A percentile compares a stretch with the other conserved stretches of the same genome.
phyloP scores from a whole-genome alignment of 805 yeast species.

The Myxozyma udenii region DNA sequence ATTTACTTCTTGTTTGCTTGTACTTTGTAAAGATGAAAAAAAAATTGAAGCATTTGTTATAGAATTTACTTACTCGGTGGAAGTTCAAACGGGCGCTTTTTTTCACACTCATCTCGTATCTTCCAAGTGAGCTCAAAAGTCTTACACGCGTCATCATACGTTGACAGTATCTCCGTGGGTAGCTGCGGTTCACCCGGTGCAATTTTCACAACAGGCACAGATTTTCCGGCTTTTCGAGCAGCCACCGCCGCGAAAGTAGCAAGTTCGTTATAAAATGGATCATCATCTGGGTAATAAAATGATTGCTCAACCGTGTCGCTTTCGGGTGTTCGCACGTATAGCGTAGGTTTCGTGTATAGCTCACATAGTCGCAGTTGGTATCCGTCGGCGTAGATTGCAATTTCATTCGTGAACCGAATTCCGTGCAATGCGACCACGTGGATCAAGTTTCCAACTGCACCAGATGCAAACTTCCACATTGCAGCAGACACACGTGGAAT shows the following conservation, averaged over 20 bases:
- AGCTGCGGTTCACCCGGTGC: constrained; percentile 3
- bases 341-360: constrained; percentile 24
- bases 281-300: constrained; percentile 24
- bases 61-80: neutral
- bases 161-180: constrained; percentile 12
- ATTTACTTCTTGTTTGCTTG: too few relatives aligned
- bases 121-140: constrained; percentile 27
- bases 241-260: constrained; percentile 18
- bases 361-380: constrained; percentile 28
- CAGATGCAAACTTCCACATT: constrained; percentile 26
- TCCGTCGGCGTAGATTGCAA: constrained; percentile 29
- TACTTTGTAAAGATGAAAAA: too few relatives aligned
- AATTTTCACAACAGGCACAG: neutral
- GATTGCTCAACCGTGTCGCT: constrained; percentile 16
- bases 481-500: constrained; percentile 29
- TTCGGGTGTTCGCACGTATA: constrained; percentile 27
- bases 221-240: constrained; percentile 6
- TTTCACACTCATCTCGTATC: constrained; percentile 23
- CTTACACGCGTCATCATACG: constrained; percentile 27
- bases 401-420: constrained; percentile 24
- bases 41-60: too few relatives aligned
- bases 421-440: constrained; percentile 29
- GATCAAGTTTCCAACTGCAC: constrained; percentile 29
- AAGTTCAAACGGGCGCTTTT: constrained; percentile 1
- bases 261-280: constrained; percentile 25